phyloP scores from a whole-genome alignment of 2,329 filamentous ascomycete genomes.

The Penicillium sp. region DNA sequence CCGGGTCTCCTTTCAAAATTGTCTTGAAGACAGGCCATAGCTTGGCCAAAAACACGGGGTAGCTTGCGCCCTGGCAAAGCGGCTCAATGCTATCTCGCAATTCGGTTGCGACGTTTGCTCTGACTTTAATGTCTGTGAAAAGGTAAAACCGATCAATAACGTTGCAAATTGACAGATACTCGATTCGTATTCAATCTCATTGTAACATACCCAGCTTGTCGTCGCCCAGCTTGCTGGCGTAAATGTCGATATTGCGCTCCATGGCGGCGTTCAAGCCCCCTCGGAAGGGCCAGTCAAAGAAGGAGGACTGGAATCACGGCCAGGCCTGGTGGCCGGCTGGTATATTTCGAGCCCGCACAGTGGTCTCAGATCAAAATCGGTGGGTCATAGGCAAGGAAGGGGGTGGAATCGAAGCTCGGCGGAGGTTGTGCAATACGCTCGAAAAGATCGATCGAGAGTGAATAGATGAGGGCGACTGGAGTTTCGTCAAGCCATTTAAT shows the following conservation, averaged over 20 bases:
- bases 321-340: constrained; percentile 46
- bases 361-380: constrained; percentile 23
- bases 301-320: constrained; percentile 34
- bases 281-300: constrained; percentile 29
- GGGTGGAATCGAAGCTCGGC: constrained; percentile 28
- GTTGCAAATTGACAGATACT: neutral
- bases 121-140: constrained; percentile 72
- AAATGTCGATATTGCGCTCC: constrained; percentile 55
- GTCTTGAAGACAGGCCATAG: constrained; percentile 87
- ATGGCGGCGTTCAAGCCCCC: constrained; percentile 36
- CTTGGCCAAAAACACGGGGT: constrained; percentile 79
- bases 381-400: constrained; percentile 37
- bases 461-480: constrained; percentile 18
- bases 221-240: constrained; percentile 54
- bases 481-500: constrained; percentile 41
- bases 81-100: constrained; percentile 86
- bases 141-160: constrained; percentile 12
- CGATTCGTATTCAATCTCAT: neutral
- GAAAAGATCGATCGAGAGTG: constrained; percentile 34
- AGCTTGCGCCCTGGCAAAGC: constrained; percentile 78
- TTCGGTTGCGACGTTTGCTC: constrained; percentile 79
- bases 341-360: constrained; percentile 34
- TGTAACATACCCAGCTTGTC: constrained; percentile 50
- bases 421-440: constrained; percentile 29
- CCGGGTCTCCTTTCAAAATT: constrained; percentile 81